Conservation (phyloP, 306 rosid species). For the Ormosia semicastrata region DNA sequence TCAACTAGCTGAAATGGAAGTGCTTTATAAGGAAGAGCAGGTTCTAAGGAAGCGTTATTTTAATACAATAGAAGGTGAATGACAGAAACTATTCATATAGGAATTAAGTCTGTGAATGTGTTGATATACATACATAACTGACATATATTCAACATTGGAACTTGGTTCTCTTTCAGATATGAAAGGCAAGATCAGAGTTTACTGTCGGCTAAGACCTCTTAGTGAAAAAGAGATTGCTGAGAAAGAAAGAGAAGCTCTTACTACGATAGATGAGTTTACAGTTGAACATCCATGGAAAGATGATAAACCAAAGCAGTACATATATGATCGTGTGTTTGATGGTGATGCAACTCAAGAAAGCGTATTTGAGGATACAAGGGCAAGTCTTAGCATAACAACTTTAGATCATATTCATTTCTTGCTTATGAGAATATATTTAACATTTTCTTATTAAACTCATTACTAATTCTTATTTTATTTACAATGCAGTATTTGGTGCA, state of each 20-base stretch:
- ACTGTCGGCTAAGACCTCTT: slow-evolving; percentile 82
- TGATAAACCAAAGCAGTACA: slow-evolving; percentile 73
- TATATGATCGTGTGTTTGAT: slow-evolving; percentile 79
- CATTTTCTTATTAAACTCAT: not conserved
- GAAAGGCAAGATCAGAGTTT: slow-evolving; percentile 99
- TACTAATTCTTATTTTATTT: not conserved
- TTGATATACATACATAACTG: not conserved
- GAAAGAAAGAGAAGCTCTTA: slow-evolving; percentile 46
- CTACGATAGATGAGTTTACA: slow-evolving; percentile 73
- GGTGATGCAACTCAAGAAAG: slow-evolving; percentile 72
- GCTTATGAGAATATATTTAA: not conserved
- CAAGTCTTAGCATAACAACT: slow-evolving; percentile 35
- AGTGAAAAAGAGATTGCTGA: slow-evolving; percentile 67
- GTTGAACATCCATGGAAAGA: slow-evolving; percentile 93
- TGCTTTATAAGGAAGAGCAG: slow-evolving; percentile 90
- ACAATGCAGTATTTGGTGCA: slow-evolving; percentile 87
- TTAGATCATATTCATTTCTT: not conserved
- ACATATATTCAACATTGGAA: not conserved
- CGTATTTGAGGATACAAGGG: slow-evolving; percentile 93
- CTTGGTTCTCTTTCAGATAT: slow-evolving; percentile 59
- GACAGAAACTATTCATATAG: not conserved
- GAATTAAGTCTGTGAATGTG: not conserved
- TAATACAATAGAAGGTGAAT: slow-evolving; percentile 84
- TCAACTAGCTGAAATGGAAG: slow-evolving; percentile 89
- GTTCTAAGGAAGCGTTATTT: slow-evolving; percentile 88